Conservation (phyloP, 2,329 filamentous ascomycete genomes). For the Pezicula carpinea region DNA sequence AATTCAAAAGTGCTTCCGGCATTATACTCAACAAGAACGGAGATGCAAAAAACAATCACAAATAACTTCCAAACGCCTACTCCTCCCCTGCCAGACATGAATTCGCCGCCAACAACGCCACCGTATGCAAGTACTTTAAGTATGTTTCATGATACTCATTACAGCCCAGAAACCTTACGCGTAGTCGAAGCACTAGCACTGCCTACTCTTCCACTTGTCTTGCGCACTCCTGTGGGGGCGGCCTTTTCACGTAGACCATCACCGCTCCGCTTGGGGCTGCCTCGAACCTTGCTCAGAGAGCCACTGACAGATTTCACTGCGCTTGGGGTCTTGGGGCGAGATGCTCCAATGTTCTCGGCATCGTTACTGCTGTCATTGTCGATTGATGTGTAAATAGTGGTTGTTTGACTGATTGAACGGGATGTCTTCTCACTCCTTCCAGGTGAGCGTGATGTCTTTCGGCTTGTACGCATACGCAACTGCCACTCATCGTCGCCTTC, state of each 20-base stretch:
- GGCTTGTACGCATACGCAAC: conserved; percentile 66
- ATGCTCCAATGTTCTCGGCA: conserved; percentile 62
- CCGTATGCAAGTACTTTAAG: background rate
- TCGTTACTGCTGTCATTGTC: conserved; percentile 68
- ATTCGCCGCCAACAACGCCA: too few relatives aligned
- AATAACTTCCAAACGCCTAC: background rate
- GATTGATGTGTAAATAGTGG: conserved; percentile 59
- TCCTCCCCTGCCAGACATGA: background rate
- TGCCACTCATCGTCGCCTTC: conserved; percentile 71
- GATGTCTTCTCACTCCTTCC: conserved; percentile 47
- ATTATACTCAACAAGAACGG: background rate
- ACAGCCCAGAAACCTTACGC: conserved; percentile 29
- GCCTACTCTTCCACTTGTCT: conserved; percentile 62
- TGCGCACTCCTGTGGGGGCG: conserved; percentile 47
- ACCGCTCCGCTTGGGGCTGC: conserved; percentile 49
- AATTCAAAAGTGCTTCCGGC: background rate
- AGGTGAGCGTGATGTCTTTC: conserved; percentile 60
- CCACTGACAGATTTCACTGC: conserved; percentile 46
- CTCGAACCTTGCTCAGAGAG: conserved; percentile 56
- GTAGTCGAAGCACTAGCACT: conserved; percentile 40
- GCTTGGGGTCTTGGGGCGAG: conserved; percentile 48
- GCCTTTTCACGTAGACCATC: conserved; percentile 46
- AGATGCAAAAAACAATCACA: background rate
- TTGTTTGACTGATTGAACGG: conserved; percentile 71
- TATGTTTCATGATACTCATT: conserved; percentile 5